Evolutionary conservation across 2,329 filamentous ascomycete genomes (phyloP).

Genomic region (Metarhizium anisopliae): DNA sequence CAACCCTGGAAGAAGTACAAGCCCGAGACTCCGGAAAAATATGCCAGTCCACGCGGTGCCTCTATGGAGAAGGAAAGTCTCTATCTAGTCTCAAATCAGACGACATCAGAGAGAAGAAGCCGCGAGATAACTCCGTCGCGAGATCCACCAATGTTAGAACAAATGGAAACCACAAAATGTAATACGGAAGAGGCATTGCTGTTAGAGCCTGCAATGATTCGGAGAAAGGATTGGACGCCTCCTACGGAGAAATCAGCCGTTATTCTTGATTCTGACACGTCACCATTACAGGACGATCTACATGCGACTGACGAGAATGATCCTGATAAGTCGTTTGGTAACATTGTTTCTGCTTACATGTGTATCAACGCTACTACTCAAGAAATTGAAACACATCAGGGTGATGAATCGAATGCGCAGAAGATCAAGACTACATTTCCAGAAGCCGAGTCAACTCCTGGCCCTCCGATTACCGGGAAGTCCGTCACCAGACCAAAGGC

Average conservation of each 20-base stretch:
- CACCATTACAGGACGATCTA: slow-evolving; percentile 11
- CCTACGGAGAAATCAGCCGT: slow-evolving; percentile 32
- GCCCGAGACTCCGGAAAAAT: slow-evolving; percentile 5
- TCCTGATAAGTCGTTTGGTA: slow-evolving; percentile 30
- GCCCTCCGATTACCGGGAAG: slow-evolving; percentile 8
- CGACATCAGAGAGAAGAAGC: neutral
- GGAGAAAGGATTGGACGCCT: slow-evolving; percentile 62
- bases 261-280: slow-evolving; percentile 21
- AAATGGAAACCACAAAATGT: neutral
- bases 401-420: neutral
- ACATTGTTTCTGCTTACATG: slow-evolving; percentile 33
- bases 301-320: slow-evolving; percentile 6
- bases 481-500: slow-evolving; percentile 39
- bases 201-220: slow-evolving; percentile 40
- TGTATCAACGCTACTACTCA: slow-evolving; percentile 16
- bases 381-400: neutral
- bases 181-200: slow-evolving; percentile 21
- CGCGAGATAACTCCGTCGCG: neutral
- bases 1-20: slow-evolving; percentile 31
- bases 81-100: neutral
- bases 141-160: neutral
- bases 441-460: slow-evolving; percentile 6
- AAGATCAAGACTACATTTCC: neutral
- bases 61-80: neutral
- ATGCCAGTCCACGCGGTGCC: neutral